Evolutionary conservation across 345 rosid species (phyloP).

Genomic region (Trapa bicornis): DNA sequence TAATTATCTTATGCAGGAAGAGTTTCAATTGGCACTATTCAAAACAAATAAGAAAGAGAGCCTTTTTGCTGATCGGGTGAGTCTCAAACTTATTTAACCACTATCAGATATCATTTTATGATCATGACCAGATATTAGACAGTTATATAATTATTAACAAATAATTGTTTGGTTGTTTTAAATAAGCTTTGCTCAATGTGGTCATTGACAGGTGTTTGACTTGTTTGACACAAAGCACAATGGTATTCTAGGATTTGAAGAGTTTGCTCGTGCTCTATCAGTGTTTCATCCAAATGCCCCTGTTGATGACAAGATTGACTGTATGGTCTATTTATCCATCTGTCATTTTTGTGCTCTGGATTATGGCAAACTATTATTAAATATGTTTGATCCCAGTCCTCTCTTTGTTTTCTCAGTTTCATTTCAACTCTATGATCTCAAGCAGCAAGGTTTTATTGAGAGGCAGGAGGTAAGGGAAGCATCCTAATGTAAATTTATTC

Average conservation of each 20-base stretch:
- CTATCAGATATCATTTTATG: neutral
- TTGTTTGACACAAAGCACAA: slow-evolving; percentile 94
- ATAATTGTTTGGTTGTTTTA: neutral
- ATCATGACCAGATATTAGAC: neutral
- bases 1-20: slow-evolving; percentile 46
- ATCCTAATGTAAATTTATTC: neutral
- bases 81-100: slow-evolving; percentile 1
- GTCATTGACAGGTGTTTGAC: slow-evolving; percentile 69
- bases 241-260: slow-evolving; percentile 97
- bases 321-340: slow-evolving; percentile 27
- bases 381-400: neutral
- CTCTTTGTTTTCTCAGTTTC: slow-evolving; percentile 49
- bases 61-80: slow-evolving; percentile 94
- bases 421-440: slow-evolving; percentile 92
- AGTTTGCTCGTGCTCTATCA: slow-evolving; percentile 97
- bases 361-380: neutral
- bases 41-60: slow-evolving; percentile 98
- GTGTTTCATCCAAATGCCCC: slow-evolving; percentile 98
- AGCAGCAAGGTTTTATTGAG: slow-evolving; percentile 99
- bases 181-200: neutral
- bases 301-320: slow-evolving; percentile 84
- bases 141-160: no score
- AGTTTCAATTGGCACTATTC: slow-evolving; percentile 92
- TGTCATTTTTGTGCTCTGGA: no score
- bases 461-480: slow-evolving; percentile 62